A percentile compares a stretch with the other conserved stretches of the same genome.
Conservation (phyloP, 2,329 filamentous ascomycete species). For the Penicillium sp. region DNA sequence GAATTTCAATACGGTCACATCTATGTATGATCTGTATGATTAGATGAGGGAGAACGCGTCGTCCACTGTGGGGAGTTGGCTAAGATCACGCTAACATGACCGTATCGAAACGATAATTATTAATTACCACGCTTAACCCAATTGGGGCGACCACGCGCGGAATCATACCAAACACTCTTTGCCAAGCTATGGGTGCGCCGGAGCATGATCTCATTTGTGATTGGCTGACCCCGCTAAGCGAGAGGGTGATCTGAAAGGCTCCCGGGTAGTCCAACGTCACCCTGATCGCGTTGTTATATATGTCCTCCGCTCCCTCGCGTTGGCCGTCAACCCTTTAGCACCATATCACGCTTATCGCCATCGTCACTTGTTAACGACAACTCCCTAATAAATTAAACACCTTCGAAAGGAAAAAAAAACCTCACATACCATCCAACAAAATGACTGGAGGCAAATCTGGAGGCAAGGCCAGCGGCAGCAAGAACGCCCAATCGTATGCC, state of each 20-base stretch:
- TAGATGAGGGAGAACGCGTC: no score
- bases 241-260: slow-evolving; percentile 41
- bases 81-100: no score
- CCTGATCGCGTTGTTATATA: slow-evolving; percentile 40
- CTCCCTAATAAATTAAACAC: no score
- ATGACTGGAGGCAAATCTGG: slow-evolving; percentile 99
- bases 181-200: no score
- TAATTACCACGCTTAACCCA: no score
- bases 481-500: slow-evolving; percentile 99
- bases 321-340: slow-evolving; percentile 17
- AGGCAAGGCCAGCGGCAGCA: slow-evolving; percentile 97
- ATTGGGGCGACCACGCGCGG: no score
- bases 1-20: slow-evolving; percentile 41
- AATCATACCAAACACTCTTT: no score
- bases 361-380: no score
- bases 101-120: slow-evolving; percentile 15
- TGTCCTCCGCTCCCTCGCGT: slow-evolving; percentile 29
- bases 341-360: no score
- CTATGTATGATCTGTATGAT: slow-evolving; percentile 42
- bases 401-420: no score
- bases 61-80: no score
- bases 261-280: slow-evolving; percentile 37
- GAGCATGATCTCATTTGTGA: slow-evolving; percentile 32
- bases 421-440: no score
- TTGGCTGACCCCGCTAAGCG: slow-evolving; percentile 37